Percentiles rank a stretch among this genome's conserved stretches.
Conservation (phyloP, 345 rosid species). For the Acer campestre region DNA sequence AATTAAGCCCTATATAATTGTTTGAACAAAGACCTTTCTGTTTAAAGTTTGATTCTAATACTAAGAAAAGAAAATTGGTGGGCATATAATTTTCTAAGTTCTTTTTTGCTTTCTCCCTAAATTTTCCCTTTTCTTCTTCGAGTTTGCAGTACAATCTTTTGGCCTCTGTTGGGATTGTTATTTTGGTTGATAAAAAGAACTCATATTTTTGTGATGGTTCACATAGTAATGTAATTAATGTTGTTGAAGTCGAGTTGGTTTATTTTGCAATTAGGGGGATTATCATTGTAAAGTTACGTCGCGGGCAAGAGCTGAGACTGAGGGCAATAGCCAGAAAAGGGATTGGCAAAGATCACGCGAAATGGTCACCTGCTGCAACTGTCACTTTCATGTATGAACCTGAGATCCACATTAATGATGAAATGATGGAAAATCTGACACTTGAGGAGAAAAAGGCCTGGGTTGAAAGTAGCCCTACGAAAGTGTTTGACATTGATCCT, state of each 20-base stretch:
- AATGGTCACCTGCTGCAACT: conserved; percentile 99
- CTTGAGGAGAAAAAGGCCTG: conserved; percentile 68
- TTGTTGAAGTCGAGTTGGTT: not conserved
- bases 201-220: not conserved
- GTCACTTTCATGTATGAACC: conserved; percentile 96
- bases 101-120: not conserved
- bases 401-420: conserved; percentile 87
- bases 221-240: not conserved
- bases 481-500: conserved; percentile 73
- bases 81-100: not conserved
- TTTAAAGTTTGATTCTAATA: not conserved
- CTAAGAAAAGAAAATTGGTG: not conserved
- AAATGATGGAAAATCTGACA: conserved; percentile 75
- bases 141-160: not conserved
- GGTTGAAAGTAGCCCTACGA: conserved; percentile 93
- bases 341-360: conserved; percentile 94
- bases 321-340: conserved; percentile 97
- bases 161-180: not conserved
- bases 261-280: conserved; percentile 60
- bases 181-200: not conserved
- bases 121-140: not conserved
- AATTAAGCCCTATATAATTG: not conserved
- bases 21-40: not conserved
- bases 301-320: conserved; percentile 86
- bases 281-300: conserved; percentile 80